Evolutionary conservation across 139 green algal genomes (phyloP).

Genomic region (Choricystis sp.): DNA sequence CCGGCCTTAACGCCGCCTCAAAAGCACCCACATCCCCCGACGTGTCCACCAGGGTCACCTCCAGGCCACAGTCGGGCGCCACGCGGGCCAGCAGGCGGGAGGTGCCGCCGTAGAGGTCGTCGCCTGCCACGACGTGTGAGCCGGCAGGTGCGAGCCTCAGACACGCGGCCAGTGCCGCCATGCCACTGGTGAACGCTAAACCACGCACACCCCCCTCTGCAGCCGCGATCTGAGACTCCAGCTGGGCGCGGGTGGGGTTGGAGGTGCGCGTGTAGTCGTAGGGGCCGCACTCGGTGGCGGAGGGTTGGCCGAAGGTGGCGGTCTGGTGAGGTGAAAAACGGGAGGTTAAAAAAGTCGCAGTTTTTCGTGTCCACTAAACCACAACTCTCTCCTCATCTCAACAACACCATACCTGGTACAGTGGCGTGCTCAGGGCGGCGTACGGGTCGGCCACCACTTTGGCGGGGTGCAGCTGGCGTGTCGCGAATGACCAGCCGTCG

Average conservation of each 20-base stretch:
- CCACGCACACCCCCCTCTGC: conserved; percentile 69
- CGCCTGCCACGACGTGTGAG: conserved; percentile 71
- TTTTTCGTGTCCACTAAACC: not conserved
- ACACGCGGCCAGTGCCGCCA: conserved; percentile 69
- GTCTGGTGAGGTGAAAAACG: conserved; percentile 77
- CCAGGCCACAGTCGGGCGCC: conserved; percentile 34
- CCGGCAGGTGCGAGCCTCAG: conserved; percentile 27
- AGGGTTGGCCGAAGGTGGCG: conserved; percentile 64
- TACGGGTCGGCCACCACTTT: conserved; percentile 51
- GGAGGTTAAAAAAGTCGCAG: not conserved
- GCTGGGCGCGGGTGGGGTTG: conserved; percentile 77
- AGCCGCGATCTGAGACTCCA: conserved; percentile 60
- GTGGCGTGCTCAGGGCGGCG: conserved; percentile 48
- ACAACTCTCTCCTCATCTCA: too few relatives aligned
- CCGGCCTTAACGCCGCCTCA: conserved; percentile 34
- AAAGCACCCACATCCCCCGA: conserved; percentile 57
- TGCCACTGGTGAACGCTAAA: conserved; percentile 87
- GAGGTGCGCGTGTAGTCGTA: conserved; percentile 97
- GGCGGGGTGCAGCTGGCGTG: conserved; percentile 26
- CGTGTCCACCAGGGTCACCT: conserved; percentile 87
- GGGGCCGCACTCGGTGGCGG: conserved; percentile 47
- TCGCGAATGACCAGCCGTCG: conserved; percentile 8
- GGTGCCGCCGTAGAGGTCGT: conserved; percentile 96
- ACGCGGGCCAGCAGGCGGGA: conserved; percentile 59
- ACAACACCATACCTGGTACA: conserved; percentile 55